Conservation (phyloP, 2,329 filamentous ascomycete genomes). For the Ampelomyces quisqualis region DNA sequence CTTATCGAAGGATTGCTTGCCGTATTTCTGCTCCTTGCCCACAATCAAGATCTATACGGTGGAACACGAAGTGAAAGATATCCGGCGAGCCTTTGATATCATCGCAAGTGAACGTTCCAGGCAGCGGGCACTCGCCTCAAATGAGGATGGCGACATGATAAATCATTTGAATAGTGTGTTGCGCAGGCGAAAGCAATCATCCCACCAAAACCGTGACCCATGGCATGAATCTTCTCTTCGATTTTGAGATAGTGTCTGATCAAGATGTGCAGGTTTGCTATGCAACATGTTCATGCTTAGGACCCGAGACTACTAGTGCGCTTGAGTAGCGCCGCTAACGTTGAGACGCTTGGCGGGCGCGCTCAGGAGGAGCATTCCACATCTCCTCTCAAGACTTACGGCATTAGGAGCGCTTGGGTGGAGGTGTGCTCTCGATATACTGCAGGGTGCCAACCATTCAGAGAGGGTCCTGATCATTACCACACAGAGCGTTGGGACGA, state of each 20-base stretch:
- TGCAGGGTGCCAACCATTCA: too few species aligned
- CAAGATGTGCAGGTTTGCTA: slow-evolving; percentile 43
- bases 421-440: too few species aligned
- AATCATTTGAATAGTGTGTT: slow-evolving; percentile 37
- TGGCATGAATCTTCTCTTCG: slow-evolving; percentile 45
- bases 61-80: slow-evolving; percentile 49
- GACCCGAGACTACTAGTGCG: too few species aligned
- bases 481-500: slow-evolving; percentile 1
- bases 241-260: slow-evolving; percentile 33
- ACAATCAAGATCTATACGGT: slow-evolving; percentile 28
- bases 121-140: slow-evolving; percentile 50
- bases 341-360: slow-evolving; percentile 44
- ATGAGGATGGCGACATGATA: slow-evolving; percentile 41
- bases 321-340: slow-evolving; percentile 45
- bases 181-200: slow-evolving; percentile 51
- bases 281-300: too few species aligned
- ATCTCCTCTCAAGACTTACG: too few species aligned
- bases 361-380: too few species aligned
- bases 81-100: slow-evolving; percentile 30
- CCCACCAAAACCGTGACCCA: slow-evolving; percentile 53
- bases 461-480: background rate
- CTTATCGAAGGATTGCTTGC: slow-evolving; percentile 15
- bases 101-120: slow-evolving; percentile 39
- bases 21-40: slow-evolving; percentile 11
- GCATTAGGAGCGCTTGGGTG: too few species aligned